Conservation (phyloP, 2,329 filamentous ascomycete species). For the Lasiodiplodia theobromae region DNA sequence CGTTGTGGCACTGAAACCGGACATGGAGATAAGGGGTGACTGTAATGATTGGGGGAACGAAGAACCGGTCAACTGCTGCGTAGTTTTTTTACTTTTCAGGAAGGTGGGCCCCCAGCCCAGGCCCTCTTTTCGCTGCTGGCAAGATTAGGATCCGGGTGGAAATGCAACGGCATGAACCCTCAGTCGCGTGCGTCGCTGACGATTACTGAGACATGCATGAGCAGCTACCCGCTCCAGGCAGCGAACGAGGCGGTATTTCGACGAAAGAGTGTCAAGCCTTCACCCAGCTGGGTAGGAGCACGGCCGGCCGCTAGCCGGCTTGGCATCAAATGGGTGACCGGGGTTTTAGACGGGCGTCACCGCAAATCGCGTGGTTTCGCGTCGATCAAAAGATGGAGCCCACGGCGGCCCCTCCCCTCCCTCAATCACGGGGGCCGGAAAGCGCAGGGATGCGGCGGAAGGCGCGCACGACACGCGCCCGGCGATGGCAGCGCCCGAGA, state of each 20-base stretch:
- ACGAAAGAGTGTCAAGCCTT: not conserved
- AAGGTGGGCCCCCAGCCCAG: not conserved
- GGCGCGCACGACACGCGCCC: not conserved
- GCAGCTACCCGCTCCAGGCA: not conserved
- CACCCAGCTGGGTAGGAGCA: not conserved
- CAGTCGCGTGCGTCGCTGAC: not conserved
- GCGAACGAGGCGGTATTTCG: not conserved
- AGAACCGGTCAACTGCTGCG: not conserved
- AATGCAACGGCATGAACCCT: not conserved
- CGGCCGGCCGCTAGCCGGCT: not conserved
- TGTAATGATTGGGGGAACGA: not conserved
- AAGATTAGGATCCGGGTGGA: not conserved
- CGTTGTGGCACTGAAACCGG: not conserved
- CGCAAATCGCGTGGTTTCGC: constrained; percentile 1
- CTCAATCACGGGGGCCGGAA: constrained; percentile 6
- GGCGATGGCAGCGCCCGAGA: constrained; percentile 12
- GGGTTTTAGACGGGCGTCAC: not conserved
- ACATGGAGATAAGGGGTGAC: constrained; percentile 4
- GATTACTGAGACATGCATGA: not conserved
- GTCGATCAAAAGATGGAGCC: not conserved
- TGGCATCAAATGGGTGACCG: not conserved
- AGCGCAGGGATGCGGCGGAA: not conserved
- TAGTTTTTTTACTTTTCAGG: no score
- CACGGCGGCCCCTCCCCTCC: no score
- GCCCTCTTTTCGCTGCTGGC: not conserved